Evolutionary conservation across 2,329 filamentous ascomycete species (phyloP), one percentile per base, ranked within the genome.

Genomic region (Aspergillus sp.): DNA sequence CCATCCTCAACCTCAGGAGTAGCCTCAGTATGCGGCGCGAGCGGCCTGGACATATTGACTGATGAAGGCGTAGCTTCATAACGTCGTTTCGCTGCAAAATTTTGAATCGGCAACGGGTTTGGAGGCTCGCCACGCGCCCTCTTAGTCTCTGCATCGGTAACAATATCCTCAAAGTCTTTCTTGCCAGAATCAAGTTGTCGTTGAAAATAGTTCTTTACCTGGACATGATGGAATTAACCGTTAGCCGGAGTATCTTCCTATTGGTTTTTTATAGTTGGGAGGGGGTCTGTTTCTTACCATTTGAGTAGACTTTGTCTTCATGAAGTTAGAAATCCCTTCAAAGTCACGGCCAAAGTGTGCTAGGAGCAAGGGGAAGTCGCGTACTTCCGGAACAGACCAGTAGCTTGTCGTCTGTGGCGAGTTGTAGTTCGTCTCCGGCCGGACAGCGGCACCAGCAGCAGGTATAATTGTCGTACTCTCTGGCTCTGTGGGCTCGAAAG

Each of bases 231-330:
- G 45, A 50, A 53, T 31, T 46, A 50, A 43, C 45, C 17, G 33
- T 40, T 23, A 49, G 46, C n/a, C 15, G 7, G 9, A 14, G 23
- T 14, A 46, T 27, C 9, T n/a, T n/a, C 14, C 3, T 17, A 2
- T 2, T 14, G n/a, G 27, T n/a, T 40, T 6, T 11, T 17, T 4
- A 11, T 4, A 11, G 8, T 11, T 21, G 19, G 19, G 21, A n/a
- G 27, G 9, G 17, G 6, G 11, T 11, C 21, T 21, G 12, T 51
- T n/a, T 37, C 75, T 63, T 72, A 81, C 79, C 79, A 82, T 82
- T 2, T 77, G 77, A n/a, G 76, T 73, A 11, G 79, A 81, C 64
- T 82, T 82, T 1, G 79, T 79, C 62, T 79, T 81, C 79, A 82
- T 80, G 49, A 75, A 77, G 41, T 75, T 73, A 4, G 79, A 78